These are phyloP conservation scores for Paramecium tetraurelia DNA, from an alignment of 73 alveolate species.

Conservation along the genomic window DNA sequence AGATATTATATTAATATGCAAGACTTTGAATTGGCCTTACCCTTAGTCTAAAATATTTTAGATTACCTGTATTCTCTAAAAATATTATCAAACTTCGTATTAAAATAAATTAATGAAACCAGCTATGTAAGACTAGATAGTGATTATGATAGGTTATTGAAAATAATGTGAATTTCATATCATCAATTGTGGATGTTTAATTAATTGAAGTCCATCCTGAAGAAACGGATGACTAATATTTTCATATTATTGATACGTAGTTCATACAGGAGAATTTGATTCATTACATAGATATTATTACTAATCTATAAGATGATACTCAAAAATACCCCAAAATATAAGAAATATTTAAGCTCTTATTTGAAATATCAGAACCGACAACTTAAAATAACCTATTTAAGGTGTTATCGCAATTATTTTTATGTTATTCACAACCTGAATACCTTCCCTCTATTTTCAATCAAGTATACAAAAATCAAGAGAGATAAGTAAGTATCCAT, in stretches of 20 bases:
- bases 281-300: not conserved
- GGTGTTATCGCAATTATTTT: not conserved
- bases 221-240: not conserved
- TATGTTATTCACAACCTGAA: not conserved
- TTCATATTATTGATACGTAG: not conserved
- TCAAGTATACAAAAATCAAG: not conserved
- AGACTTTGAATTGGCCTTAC: conserved; percentile 15
- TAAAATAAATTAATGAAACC: not conserved
- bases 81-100: not conserved
- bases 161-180: not conserved
- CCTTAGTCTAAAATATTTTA: not conserved
- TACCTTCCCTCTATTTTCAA: not conserved
- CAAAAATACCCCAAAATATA: not conserved
- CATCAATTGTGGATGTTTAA: not conserved
- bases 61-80: not conserved
- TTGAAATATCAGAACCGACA: not conserved
- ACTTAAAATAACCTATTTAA: not conserved
- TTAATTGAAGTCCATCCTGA: not conserved
- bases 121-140: not conserved
- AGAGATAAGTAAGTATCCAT: not conserved
- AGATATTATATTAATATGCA: not conserved
- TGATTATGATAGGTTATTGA: not conserved
- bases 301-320: not conserved
- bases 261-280: not conserved
- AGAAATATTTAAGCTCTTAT: not conserved